These are phyloP conservation scores for Trifolium dubium DNA, from an alignment of 306 rosid genomes.

Conservation along the genomic window DNA sequence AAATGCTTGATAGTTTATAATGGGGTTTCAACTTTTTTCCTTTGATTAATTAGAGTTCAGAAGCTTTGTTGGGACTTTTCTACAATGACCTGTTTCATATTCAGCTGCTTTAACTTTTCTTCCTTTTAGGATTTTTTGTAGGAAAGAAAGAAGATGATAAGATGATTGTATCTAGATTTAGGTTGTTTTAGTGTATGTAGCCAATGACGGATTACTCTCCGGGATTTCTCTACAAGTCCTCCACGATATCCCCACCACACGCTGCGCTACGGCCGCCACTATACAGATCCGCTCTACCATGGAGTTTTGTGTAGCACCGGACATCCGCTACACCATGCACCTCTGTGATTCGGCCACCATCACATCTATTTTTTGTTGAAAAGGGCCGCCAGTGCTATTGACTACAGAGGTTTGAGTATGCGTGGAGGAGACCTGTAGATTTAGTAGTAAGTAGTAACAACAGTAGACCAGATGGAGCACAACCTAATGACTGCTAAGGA, in stretches of 20 bases:
- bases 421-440: neutral
- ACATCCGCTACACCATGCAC: too few relatives aligned
- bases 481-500: neutral
- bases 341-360: too few relatives aligned
- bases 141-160: too few relatives aligned
- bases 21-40: conserved; percentile 10
- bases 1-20: neutral
- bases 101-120: neutral
- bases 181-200: neutral
- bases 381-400: too few relatives aligned
- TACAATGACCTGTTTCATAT: conserved; percentile 5
- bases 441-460: neutral
- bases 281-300: too few relatives aligned
- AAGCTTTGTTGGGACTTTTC: conserved; percentile 15
- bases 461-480: neutral
- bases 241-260: too few relatives aligned
- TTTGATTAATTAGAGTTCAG: neutral
- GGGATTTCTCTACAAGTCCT: too few relatives aligned
- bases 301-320: too few relatives aligned
- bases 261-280: too few relatives aligned
- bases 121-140: neutral
- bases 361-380: too few relatives aligned
- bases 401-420: neutral
- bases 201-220: too few relatives aligned
- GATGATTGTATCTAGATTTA: neutral